Conservation (phyloP, 1,284 basidiomycete species). For the Cryptococcus sp. region DNA sequence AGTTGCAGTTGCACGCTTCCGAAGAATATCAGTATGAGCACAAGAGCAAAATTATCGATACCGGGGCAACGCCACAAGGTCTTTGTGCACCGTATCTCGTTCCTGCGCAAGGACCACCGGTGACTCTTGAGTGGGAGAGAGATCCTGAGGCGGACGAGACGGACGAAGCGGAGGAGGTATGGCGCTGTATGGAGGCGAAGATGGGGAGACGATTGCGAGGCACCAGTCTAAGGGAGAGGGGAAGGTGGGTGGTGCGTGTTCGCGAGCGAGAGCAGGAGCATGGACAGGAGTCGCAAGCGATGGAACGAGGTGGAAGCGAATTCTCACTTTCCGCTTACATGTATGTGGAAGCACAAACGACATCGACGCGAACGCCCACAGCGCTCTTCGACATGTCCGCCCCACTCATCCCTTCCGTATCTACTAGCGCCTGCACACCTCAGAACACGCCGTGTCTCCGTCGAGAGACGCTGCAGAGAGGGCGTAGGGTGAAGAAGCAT, state of each 20-base stretch:
- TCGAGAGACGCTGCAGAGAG: constrained; percentile 17
- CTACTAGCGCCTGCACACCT: constrained; percentile 19
- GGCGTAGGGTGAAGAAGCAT: constrained; percentile 8
- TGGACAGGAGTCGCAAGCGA: not conserved
- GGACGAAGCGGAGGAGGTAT: constrained; percentile 25
- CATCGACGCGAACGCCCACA: constrained; percentile 4
- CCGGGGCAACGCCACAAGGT: too few species aligned
- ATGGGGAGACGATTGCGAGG: constrained; percentile 17
- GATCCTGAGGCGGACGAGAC: constrained; percentile 15
- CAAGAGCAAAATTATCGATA: too few species aligned
- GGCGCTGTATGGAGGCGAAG: constrained; percentile 22
- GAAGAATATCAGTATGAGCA: too few species aligned
- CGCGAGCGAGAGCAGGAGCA: not conserved
- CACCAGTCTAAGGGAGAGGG: constrained; percentile 9
- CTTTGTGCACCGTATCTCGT: constrained; percentile 18
- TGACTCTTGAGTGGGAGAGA: constrained; percentile 28
- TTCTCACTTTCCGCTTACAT: constrained; percentile 9
- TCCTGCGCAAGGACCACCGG: constrained; percentile 5
- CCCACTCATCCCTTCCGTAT: constrained; percentile 19
- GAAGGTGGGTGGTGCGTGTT: constrained; percentile 19
- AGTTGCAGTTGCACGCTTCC: not conserved
- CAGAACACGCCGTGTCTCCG: constrained; percentile 24
- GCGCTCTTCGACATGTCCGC: constrained; percentile 31
- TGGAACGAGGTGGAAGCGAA: constrained; percentile 10
- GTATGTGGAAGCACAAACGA: not conserved